Evolutionary conservation across 805 yeast genomes (phyloP).

Genomic region (Teunomyces tritomae): DNA sequence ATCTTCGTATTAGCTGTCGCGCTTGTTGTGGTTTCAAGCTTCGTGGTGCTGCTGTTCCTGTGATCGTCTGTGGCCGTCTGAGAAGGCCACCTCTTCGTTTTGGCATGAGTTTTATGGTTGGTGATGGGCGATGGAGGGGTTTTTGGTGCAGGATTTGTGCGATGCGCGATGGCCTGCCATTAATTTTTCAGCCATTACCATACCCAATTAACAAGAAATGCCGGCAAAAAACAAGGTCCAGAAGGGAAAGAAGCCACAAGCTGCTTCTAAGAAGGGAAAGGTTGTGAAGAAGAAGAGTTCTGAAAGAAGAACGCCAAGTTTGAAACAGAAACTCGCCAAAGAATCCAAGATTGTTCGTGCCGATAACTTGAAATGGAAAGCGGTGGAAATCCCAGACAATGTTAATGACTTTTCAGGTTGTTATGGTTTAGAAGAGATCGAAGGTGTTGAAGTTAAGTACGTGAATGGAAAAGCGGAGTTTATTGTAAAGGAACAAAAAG

Average conservation of each 20-base stretch:
- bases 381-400: constrained; percentile 79
- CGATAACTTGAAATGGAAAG: constrained; percentile 67
- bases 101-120: background rate
- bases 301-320: constrained; percentile 18
- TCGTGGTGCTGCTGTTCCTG: constrained; percentile 34
- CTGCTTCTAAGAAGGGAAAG: constrained; percentile 2
- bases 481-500: constrained; percentile 27
- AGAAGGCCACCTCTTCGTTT: constrained; percentile 23
- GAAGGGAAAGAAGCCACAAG: background rate
- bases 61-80: constrained; percentile 31
- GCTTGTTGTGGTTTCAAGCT: constrained; percentile 67
- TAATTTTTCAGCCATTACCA: background rate
- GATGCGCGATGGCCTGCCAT: background rate
- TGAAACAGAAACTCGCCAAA: constrained; percentile 28
- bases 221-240: background rate
- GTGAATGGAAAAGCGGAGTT: constrained; percentile 68
- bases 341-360: constrained; percentile 45
- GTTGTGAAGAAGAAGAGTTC: constrained; percentile 7
- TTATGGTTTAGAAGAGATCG: constrained; percentile 90
- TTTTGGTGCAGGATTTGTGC: background rate
- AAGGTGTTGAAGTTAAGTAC: constrained; percentile 82
- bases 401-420: constrained; percentile 87
- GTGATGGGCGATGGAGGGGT: constrained; percentile 3
- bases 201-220: background rate
- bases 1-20: constrained; percentile 71